Percentiles rank a stretch among this genome's conserved stretches.
phyloP scores from a whole-genome alignment of 2,329 filamentous ascomycete genomes.

The Ophiobolus disseminans region DNA sequence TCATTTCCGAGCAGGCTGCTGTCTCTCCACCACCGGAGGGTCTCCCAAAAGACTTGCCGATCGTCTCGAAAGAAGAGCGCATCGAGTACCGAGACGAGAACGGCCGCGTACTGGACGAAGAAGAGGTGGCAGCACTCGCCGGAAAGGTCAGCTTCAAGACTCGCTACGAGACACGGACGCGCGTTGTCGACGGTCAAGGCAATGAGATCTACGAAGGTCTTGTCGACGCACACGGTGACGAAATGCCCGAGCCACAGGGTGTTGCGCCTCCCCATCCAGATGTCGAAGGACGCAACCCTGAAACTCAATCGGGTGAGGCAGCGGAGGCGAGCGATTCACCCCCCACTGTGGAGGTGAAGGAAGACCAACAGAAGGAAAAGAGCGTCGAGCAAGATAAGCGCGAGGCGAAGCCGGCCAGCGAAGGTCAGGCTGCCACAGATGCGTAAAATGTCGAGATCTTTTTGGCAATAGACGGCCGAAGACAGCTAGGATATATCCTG shows the following conservation, averaged over 20 bases:
- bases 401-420: slow-evolving; percentile 49
- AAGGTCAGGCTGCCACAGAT: slow-evolving; percentile 46
- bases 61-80: slow-evolving; percentile 73
- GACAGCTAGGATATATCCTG: neutral
- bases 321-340: slow-evolving; percentile 50
- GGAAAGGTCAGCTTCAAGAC: slow-evolving; percentile 97
- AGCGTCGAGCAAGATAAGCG: slow-evolving; percentile 47
- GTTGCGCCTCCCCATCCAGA: slow-evolving; percentile 64
- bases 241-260: slow-evolving; percentile 38
- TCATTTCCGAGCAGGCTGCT: slow-evolving; percentile 35
- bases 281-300: slow-evolving; percentile 64
- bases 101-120: slow-evolving; percentile 84
- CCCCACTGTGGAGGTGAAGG: slow-evolving; percentile 49
- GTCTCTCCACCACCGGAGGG: slow-evolving; percentile 40
- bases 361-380: slow-evolving; percentile 55
- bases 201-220: slow-evolving; percentile 70
- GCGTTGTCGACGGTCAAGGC: slow-evolving; percentile 78
- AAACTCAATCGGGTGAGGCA: slow-evolving; percentile 53
- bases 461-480: neutral
- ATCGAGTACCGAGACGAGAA: slow-evolving; percentile 95
- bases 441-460: slow-evolving; percentile 16
- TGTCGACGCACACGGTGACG: slow-evolving; percentile 43
- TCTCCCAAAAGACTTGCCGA: slow-evolving; percentile 34
- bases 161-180: slow-evolving; percentile 91
- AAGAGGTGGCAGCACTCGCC: slow-evolving; percentile 82